These are phyloP conservation scores for Penicillium sp. DNA, from an alignment of 2,329 filamentous ascomycete genomes.

Conservation along the genomic window DNA sequence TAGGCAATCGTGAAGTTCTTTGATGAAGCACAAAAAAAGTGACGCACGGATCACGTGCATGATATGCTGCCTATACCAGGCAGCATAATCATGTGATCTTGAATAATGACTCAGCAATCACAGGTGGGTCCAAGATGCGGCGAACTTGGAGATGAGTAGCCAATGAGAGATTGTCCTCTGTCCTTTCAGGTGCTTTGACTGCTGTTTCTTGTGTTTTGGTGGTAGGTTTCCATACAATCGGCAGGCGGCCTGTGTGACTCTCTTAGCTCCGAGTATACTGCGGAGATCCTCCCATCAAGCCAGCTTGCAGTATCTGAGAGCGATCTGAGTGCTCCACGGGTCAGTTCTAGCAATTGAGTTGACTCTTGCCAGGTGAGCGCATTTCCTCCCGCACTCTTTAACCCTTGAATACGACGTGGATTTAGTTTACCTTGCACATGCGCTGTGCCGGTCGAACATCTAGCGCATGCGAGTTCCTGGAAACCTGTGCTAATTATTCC, in stretches of 20 bases:
- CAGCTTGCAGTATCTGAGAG: slow-evolving; percentile 14
- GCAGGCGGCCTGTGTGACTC: background rate
- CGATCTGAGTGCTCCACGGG: slow-evolving; percentile 1
- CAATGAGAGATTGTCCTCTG: slow-evolving; percentile 29
- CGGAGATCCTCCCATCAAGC: slow-evolving; percentile 6
- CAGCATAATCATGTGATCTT: slow-evolving; percentile 13
- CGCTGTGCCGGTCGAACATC: background rate
- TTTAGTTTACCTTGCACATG: background rate
- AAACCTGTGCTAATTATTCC: slow-evolving; percentile 12
- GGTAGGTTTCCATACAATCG: slow-evolving; percentile 13
- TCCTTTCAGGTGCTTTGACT: slow-evolving; percentile 19
- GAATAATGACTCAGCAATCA: slow-evolving; percentile 10
- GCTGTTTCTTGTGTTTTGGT: slow-evolving; percentile 6
- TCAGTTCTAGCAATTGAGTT: slow-evolving; percentile 11
- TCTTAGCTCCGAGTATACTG: slow-evolving; percentile 6
- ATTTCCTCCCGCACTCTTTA: too few relatives aligned
- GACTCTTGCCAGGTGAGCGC: slow-evolving; percentile 8
- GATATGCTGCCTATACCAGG: background rate
- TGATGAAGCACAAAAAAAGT: slow-evolving; percentile 25
- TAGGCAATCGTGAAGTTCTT: slow-evolving; percentile 2
- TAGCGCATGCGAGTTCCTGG: slow-evolving; percentile 12
- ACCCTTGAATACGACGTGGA: background rate
- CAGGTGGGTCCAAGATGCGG: background rate
- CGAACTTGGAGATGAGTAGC: background rate
- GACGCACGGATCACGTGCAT: slow-evolving; percentile 26